phyloP scores from a whole-genome alignment of 2,329 filamentous ascomycete genomes.

The Sporothrix phasma region DNA sequence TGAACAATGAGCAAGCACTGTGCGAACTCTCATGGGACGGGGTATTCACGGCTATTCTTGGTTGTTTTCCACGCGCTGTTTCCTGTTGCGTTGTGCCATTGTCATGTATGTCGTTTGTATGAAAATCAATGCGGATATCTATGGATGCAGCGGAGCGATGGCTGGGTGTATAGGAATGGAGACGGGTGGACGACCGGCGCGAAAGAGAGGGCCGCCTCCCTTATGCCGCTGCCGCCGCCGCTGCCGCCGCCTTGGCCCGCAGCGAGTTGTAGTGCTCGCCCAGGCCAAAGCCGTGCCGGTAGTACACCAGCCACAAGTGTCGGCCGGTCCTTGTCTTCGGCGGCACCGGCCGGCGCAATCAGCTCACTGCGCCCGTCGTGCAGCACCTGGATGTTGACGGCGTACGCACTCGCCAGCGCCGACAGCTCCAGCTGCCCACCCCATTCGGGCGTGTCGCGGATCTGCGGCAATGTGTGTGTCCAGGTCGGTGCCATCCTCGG shows the following conservation, averaged over 20 bases:
- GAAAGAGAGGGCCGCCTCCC: too few relatives aligned
- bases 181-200: not conserved
- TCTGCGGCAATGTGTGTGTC: constrained; percentile 62
- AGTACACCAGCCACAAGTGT: constrained; percentile 89
- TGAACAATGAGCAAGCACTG: too few relatives aligned
- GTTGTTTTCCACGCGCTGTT: not conserved
- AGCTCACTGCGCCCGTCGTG: constrained; percentile 75
- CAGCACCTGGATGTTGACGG: constrained; percentile 71
- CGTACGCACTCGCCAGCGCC: constrained; percentile 73
- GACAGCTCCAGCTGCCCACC: constrained; percentile 84
- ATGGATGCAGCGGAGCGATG: not conserved
- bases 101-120: not conserved
- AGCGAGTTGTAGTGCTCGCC: constrained; percentile 98
- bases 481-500: constrained; percentile 36
- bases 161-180: not conserved
- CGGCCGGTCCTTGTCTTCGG: constrained; percentile 28
- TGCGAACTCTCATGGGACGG: too few relatives aligned
- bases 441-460: constrained; percentile 87
- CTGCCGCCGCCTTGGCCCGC: constrained; percentile 30
- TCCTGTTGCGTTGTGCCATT: too few relatives aligned
- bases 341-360: constrained; percentile 46
- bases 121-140: not conserved
- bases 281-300: constrained; percentile 83
- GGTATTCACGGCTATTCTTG: not conserved
- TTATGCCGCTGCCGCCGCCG: not conserved